Evolutionary conservation across 179 eudicot species (phyloP).

Genomic region (Sideroxylon spinosum): DNA sequence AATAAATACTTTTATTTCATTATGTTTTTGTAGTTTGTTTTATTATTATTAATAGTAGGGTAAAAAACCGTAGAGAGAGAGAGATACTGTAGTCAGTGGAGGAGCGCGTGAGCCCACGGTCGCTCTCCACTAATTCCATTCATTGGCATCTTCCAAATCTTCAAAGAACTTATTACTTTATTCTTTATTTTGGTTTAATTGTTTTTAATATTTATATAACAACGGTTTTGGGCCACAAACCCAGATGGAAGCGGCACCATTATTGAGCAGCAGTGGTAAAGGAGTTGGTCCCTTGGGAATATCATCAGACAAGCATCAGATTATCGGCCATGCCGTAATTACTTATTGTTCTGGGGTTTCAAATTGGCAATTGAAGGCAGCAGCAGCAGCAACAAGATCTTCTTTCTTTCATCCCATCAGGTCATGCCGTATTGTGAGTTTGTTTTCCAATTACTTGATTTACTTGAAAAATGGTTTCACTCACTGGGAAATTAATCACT

Average conservation of each 20-base stretch:
- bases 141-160: neutral
- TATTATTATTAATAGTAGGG: no score
- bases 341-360: constrained; percentile 3
- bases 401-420: constrained; percentile 7
- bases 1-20: no score
- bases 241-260: constrained; percentile 1
- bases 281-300: neutral
- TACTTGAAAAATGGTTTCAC: neutral
- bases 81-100: neutral
- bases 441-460: neutral
- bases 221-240: neutral
- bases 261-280: neutral
- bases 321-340: neutral
- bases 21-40: no score
- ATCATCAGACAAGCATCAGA: neutral
- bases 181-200: neutral
- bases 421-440: neutral
- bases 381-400: neutral
- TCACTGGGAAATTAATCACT: neutral
- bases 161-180: neutral
- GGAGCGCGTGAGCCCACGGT: neutral
- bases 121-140: neutral
- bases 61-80: no score
- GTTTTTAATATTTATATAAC: no score
- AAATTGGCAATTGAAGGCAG: neutral